Evolutionary conservation across 306 rosid genomes (phyloP), one percentile per base, ranked within the genome.

Genomic region (Crataegus laevigata): DNA sequence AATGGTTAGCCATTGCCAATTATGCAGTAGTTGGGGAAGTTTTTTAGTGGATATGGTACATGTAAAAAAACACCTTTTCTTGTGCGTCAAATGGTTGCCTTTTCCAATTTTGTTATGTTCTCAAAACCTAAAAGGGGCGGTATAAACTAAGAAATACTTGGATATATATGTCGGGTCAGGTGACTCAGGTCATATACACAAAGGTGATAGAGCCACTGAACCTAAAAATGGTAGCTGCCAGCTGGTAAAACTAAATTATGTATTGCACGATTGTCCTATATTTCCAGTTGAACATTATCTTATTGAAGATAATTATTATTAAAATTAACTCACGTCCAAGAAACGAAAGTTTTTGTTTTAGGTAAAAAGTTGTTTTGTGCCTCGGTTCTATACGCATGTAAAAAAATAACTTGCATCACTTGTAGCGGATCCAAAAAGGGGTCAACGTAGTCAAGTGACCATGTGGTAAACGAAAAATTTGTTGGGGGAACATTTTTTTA

Each of bases 91-190:
- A 36, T 7, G 40, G 40, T 36, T 36, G 40, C 40, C 40, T 36
- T 36, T 36, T 36, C 40, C 40, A 22, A 15, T 2, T 72, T 58
- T 59, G 40, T 40, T 24, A 2, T 11, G 55, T 17, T 38, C 30
- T 52, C 13, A 60, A 11, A 36, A 57, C 2, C 13, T 10, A 36
- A 57, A 62, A 12, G 17, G 43, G 19, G 3, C 14, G 75, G 11
- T 72, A 36, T 60, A 71, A 71, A 71, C 65, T 19, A 73, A 73
- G 76, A 14, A 21, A 50, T 25, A 21, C 58, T 52, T 29, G 59
- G 19, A 40, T 21, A 36, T 66, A 11, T 66, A 38, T 38, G 54
- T n/a, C 3, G 11, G 18, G 51, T 11, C 30, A 38, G 17, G 30
- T 4, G 11, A 10, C 29, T 11, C 30, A 38, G 17, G 30, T 4